Conservation (phyloP, 2,329 filamentous ascomycete genomes). For the Scleromitrula shiraiana region DNA sequence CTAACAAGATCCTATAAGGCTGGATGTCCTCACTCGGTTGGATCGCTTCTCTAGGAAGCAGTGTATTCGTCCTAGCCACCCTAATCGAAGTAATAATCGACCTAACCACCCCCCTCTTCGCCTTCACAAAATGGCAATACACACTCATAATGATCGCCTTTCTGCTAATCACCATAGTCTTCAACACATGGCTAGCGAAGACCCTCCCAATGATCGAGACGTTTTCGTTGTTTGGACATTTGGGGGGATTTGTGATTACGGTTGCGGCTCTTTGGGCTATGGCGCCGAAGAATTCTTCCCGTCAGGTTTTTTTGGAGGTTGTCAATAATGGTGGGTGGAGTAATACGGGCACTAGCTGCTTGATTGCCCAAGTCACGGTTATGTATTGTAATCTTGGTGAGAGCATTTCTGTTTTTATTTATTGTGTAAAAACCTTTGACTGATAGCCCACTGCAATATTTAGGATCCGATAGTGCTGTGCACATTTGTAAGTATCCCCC, state of each 20-base stretch:
- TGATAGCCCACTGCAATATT: not conserved
- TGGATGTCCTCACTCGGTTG: constrained; percentile 41
- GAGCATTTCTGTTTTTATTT: too few relatives aligned
- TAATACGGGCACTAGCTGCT: constrained; percentile 28
- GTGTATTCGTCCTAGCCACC: constrained; percentile 36
- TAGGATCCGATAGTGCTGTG: constrained; percentile 23
- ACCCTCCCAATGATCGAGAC: constrained; percentile 37
- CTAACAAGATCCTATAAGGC: constrained; percentile 24
- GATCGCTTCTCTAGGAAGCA: constrained; percentile 35
- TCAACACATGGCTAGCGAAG: constrained; percentile 37
- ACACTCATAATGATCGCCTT: constrained; percentile 37
- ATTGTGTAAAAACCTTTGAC: too few relatives aligned
- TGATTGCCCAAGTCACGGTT: constrained; percentile 31
- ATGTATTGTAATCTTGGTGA: constrained; percentile 26
- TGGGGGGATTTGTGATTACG: constrained; percentile 37
- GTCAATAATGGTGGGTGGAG: constrained; percentile 30
- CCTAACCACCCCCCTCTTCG: constrained; percentile 30
- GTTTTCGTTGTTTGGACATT: constrained; percentile 37
- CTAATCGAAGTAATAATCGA: constrained; percentile 36
- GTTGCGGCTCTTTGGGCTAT: constrained; percentile 33
- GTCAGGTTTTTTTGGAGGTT: constrained; percentile 28
- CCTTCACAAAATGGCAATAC: constrained; percentile 35
- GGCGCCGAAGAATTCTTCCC: constrained; percentile 22
- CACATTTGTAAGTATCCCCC: constrained; percentile 30
- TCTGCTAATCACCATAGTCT: constrained; percentile 33